Conservation (phyloP, 2,329 filamentous ascomycete species). For the Xylariaceae sp. region DNA sequence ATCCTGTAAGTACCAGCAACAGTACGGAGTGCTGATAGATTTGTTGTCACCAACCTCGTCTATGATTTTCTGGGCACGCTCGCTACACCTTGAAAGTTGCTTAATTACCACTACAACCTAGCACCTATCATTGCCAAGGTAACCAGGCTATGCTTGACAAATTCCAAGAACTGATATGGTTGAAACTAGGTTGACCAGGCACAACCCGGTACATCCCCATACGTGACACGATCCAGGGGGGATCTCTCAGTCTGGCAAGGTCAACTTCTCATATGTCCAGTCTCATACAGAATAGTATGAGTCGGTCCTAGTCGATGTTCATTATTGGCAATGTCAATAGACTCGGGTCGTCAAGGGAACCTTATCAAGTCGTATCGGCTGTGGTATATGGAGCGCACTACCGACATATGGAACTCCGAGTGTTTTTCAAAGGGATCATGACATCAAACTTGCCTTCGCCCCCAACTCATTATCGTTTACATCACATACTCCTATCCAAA, state of each 20-base stretch:
- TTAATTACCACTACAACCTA: neutral
- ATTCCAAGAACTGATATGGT: neutral
- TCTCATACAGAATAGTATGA: no score
- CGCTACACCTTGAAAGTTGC: neutral
- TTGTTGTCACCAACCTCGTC: neutral
- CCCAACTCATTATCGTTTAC: constrained; percentile 13
- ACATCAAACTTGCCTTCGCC: neutral
- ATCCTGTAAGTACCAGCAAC: neutral
- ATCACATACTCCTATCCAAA: neutral
- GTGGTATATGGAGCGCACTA: neutral
- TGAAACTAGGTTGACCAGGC: neutral
- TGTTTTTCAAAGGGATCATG: neutral
- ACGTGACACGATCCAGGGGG: no score
- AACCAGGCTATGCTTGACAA: neutral
- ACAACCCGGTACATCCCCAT: neutral
- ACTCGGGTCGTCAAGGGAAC: constrained; percentile 5
- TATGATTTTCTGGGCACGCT: neutral
- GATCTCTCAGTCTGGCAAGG: neutral
- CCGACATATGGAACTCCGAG: constrained; percentile 1
- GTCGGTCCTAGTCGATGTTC: neutral
- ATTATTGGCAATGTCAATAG: neutral
- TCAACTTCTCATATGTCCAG: neutral
- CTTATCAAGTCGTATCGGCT: neutral
- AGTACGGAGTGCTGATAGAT: neutral
- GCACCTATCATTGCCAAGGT: neutral